A percentile compares a stretch with the other conserved stretches of the same genome.
Conservation (phyloP, 1,284 basidiomycete species). For the Sutorius eximius region DNA sequence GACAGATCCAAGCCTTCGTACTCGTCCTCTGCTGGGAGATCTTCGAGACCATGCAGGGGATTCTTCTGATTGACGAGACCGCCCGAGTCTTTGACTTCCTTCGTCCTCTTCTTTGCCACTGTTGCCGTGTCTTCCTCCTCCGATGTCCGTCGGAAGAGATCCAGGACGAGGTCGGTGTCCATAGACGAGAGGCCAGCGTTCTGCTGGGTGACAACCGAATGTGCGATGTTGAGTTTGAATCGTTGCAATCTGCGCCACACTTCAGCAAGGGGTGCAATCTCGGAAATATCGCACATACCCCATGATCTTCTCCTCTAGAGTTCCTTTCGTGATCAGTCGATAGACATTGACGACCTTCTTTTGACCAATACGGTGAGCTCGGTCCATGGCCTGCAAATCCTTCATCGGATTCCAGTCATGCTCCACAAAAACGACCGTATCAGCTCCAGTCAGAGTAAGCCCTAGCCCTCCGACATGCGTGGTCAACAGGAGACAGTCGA, state of each 20-base stretch:
- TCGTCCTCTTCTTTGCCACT: slow-evolving; percentile 56
- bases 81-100: slow-evolving; percentile 50
- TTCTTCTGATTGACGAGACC: slow-evolving; percentile 72
- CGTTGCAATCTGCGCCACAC: slow-evolving; percentile 74
- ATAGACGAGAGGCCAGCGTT: slow-evolving; percentile 92
- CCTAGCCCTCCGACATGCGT: slow-evolving; percentile 97
- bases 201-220: slow-evolving; percentile 96
- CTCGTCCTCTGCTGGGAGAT: slow-evolving; percentile 87
- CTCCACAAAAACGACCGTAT: slow-evolving; percentile 99
- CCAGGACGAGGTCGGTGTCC: slow-evolving; percentile 96
- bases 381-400: slow-evolving; percentile 99
- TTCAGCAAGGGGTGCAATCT: slow-evolving; percentile 18
- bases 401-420: slow-evolving; percentile 99
- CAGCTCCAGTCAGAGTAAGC: slow-evolving; percentile 94
- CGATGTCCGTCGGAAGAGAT: slow-evolving; percentile 86
- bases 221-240: slow-evolving; percentile 98
- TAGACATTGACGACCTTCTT: slow-evolving; percentile 99
- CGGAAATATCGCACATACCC: slow-evolving; percentile 58
- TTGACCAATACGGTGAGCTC: slow-evolving; percentile 97
- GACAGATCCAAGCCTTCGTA: slow-evolving; percentile 84
- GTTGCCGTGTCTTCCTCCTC: slow-evolving; percentile 67
- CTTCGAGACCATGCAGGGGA: slow-evolving; percentile 82
- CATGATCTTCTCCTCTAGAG: slow-evolving; percentile 99
- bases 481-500: slow-evolving; percentile 94
- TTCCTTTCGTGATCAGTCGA: slow-evolving; percentile 94